Conservation (phyloP, 2,329 filamentous ascomycete genomes). For the Xylaria sp. region DNA sequence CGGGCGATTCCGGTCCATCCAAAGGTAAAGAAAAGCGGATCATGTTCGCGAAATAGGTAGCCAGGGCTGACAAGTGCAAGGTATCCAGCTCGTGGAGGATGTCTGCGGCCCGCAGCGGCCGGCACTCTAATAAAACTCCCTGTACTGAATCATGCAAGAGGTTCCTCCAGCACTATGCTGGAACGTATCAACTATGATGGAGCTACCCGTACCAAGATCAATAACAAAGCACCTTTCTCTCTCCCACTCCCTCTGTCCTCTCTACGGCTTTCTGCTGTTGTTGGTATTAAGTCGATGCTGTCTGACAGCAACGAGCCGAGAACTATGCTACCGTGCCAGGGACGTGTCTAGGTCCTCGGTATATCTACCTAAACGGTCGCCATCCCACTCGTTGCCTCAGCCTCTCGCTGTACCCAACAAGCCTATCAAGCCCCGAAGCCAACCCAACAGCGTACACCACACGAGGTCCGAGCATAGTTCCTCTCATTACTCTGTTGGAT, state of each 20-base stretch:
- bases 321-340: slow-evolving; percentile 19
- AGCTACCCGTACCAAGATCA: too few species aligned
- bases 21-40: too few species aligned
- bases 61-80: too few species aligned
- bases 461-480: slow-evolving; percentile 12
- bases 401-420: slow-evolving; percentile 22
- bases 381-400: slow-evolving; percentile 22
- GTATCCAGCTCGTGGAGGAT: too few species aligned
- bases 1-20: too few species aligned
- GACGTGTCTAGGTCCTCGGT: slow-evolving; percentile 8
- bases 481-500: slow-evolving; percentile 13
- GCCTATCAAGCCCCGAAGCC: slow-evolving; percentile 20
- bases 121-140: too few species aligned
- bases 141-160: too few species aligned
- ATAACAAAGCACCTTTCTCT: slow-evolving; percentile 27
- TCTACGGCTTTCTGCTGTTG: slow-evolving; percentile 16
- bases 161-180: too few species aligned
- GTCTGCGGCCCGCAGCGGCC: too few species aligned
- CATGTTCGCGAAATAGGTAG: too few species aligned
- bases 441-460: slow-evolving; percentile 10
- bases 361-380: slow-evolving; percentile 26
- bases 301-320: slow-evolving; percentile 7
- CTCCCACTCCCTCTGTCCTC: too few species aligned
- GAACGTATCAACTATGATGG: too few species aligned
- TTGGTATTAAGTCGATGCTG: slow-evolving; percentile 18